Conservation (phyloP, 228 moss, liverwort and hornwort species). For the Sphagnum magellanicum region DNA sequence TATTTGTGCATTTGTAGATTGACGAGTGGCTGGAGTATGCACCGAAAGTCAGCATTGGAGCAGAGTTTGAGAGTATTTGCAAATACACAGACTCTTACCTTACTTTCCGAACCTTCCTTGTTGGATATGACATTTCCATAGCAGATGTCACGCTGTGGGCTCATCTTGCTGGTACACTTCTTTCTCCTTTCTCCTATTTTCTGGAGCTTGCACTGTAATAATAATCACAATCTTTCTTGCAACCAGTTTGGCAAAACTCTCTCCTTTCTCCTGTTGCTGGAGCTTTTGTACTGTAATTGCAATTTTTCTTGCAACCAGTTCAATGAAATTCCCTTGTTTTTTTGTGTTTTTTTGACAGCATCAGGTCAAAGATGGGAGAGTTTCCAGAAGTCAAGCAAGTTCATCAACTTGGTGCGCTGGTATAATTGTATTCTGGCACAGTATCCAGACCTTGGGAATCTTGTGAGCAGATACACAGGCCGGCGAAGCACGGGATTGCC, state of each 20-base stretch:
- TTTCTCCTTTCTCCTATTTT: background rate
- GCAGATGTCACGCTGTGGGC: conserved; percentile 63
- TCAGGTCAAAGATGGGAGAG: conserved; percentile 73
- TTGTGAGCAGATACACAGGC: conserved; percentile 13
- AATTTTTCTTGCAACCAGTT: background rate
- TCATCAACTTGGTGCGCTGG: conserved; percentile 62
- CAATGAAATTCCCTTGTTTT: background rate
- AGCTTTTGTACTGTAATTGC: background rate
- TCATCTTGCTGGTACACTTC: conserved; percentile 38
- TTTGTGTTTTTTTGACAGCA: conserved; percentile 12
- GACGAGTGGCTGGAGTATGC: conserved; percentile 86
- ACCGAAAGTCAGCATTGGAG: conserved; percentile 48
- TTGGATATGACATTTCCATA: conserved; percentile 62
- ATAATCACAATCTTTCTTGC: background rate
- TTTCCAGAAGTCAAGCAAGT: conserved; percentile 55
- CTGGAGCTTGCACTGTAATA: background rate
- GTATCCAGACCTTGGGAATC: conserved; percentile 48
- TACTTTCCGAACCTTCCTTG: conserved; percentile 61
- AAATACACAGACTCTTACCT: conserved; percentile 46
- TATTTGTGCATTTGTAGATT: conserved; percentile 28
- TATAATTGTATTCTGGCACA: conserved; percentile 56
- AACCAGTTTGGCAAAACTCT: background rate
- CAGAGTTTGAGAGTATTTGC: conserved; percentile 75
- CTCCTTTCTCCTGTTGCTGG: background rate
- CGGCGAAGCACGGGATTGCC: conserved; percentile 27